Percentiles rank a stretch among this genome's conserved stretches.
Evolutionary conservation across 768 basidiomycete genomes (phyloP).

Genomic region (Gloeopeniophorella convolvens): DNA sequence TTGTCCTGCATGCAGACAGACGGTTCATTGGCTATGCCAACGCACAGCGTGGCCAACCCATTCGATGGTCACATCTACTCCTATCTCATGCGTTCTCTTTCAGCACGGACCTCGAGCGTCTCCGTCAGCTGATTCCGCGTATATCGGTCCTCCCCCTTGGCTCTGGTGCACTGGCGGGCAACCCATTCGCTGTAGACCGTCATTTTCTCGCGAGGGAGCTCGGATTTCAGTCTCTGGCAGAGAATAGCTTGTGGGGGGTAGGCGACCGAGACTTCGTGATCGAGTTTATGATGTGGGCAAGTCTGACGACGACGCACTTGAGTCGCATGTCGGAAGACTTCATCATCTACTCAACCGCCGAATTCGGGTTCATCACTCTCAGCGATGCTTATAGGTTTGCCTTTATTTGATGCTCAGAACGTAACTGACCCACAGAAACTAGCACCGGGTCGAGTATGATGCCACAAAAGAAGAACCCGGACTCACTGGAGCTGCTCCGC

Average conservation of each 20-base stretch:
- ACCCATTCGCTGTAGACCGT: constrained; percentile 90
- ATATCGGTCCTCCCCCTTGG: constrained; percentile 93
- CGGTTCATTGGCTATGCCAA: background rate
- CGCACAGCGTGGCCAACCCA: constrained; percentile 88
- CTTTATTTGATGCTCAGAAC: background rate
- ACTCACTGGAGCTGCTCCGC: constrained; percentile 89
- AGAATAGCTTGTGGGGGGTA: constrained; percentile 96
- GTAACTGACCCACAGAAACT: background rate
- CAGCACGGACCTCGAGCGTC: constrained; percentile 79
- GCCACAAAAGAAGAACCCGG: constrained; percentile 99
- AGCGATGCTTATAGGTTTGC: constrained; percentile 94
- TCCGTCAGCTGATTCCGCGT: constrained; percentile 78
- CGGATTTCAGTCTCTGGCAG: constrained; percentile 80
- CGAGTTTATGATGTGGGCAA: constrained; percentile 96
- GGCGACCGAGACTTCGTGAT: constrained; percentile 96
- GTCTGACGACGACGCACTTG: constrained; percentile 87
- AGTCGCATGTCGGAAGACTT: constrained; percentile 94
- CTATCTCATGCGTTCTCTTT: constrained; percentile 95
- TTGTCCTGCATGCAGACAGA: background rate
- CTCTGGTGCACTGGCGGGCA: constrained; percentile 91
- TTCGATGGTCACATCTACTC: constrained; percentile 96
- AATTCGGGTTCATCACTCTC: constrained; percentile 94
- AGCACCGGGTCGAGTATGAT: constrained; percentile 99
- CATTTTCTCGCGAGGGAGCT: constrained; percentile 89
- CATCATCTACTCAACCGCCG: constrained; percentile 93